Percentiles rank a stretch among this genome's conserved stretches.
Evolutionary conservation across 306 rosid genomes (phyloP).

Genomic region (Acacia crassicarpa): DNA sequence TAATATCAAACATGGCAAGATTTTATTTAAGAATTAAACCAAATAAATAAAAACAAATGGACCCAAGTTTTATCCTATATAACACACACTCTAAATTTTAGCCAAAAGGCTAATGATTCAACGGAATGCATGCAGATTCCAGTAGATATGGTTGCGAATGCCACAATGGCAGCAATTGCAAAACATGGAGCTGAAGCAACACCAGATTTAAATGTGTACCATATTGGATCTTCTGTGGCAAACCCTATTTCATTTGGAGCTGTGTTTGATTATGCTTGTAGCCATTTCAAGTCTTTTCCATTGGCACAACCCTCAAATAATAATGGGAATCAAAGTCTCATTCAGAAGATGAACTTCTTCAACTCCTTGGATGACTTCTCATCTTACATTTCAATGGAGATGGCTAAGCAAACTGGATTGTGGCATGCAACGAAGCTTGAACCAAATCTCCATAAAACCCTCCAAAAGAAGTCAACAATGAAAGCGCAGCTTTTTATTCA

Average conservation of each 20-base stretch:
- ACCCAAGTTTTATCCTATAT: too few relatives aligned
- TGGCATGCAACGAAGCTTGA: background rate
- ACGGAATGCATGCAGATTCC: slow-evolving; percentile 37
- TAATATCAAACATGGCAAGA: too few relatives aligned
- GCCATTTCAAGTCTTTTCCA: slow-evolving; percentile 45
- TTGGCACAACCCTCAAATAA: slow-evolving; percentile 19
- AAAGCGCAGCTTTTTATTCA: background rate
- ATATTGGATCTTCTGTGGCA: slow-evolving; percentile 49
- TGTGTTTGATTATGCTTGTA: slow-evolving; percentile 28
- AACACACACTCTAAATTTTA: background rate
- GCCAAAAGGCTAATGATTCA: background rate
- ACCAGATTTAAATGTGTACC: slow-evolving; percentile 48
- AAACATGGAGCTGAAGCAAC: slow-evolving; percentile 42
- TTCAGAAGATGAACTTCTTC: slow-evolving; percentile 53
- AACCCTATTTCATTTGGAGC: slow-evolving; percentile 41
- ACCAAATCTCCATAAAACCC: too few relatives aligned
- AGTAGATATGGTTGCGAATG: slow-evolving; percentile 59
- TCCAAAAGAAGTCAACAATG: background rate
- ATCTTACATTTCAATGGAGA: background rate
- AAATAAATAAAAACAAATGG: too few relatives aligned
- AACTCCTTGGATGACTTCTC: slow-evolving; percentile 49
- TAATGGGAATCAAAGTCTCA: slow-evolving; percentile 38
- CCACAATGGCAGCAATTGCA: slow-evolving; percentile 52
- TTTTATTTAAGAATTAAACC: too few relatives aligned
- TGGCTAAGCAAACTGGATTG: background rate